phyloP scores from a whole-genome alignment of 306 rosid genomes.

The Sphenostylis stenocarpa region DNA sequence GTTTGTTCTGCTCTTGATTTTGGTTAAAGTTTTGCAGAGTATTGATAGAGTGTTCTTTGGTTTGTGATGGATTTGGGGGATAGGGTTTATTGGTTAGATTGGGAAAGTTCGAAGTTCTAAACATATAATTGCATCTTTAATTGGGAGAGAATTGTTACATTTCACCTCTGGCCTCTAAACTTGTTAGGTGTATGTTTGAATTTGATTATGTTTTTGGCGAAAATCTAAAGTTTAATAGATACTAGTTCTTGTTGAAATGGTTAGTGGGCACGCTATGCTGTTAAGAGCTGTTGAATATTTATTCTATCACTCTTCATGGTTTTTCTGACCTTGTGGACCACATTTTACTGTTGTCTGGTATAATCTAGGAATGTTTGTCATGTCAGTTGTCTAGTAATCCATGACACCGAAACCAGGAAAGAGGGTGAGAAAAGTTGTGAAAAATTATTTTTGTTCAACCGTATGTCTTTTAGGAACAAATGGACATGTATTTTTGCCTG shows the following conservation, averaged over 20 bases:
- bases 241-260: background rate
- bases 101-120: background rate
- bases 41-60: background rate
- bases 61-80: background rate
- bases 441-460: background rate
- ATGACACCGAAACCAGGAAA: background rate
- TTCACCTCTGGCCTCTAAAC: background rate
- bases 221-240: background rate
- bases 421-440: background rate
- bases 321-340: background rate
- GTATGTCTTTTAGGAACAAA: background rate
- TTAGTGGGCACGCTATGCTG: background rate
- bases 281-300: background rate
- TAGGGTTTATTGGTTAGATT: slow-evolving; percentile 23
- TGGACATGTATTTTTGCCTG: background rate
- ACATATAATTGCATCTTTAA: background rate
- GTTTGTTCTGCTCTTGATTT: background rate
- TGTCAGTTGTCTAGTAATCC: background rate
- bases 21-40: background rate
- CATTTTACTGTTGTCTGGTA: background rate
- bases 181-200: background rate
- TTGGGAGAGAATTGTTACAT: background rate
- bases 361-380: background rate
- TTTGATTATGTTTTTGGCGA: background rate
- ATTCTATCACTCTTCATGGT: background rate